These are phyloP conservation scores for Metarhizium rileyi DNA, from an alignment of 2,329 filamentous ascomycete species.

Conservation along the genomic window DNA sequence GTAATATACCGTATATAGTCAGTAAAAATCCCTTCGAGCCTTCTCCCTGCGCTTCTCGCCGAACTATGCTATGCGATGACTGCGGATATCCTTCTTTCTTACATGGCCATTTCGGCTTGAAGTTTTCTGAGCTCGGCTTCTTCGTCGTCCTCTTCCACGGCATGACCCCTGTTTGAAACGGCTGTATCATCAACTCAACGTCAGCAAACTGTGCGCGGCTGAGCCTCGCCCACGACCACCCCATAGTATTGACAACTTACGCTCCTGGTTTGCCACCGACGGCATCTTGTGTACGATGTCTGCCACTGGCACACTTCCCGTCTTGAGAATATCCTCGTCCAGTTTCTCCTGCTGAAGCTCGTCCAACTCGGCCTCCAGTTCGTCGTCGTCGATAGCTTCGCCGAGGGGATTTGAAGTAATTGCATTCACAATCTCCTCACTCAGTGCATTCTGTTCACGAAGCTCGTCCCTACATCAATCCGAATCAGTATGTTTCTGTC, in stretches of 20 bases:
- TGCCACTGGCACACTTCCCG: constrained; percentile 71
- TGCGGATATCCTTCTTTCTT: constrained; percentile 13
- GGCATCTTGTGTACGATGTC: constrained; percentile 73
- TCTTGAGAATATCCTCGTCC: constrained; percentile 88
- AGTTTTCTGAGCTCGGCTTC: constrained; percentile 89
- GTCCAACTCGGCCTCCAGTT: constrained; percentile 78
- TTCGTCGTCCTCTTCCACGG: constrained; percentile 77
- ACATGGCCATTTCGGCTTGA: constrained; percentile 97
- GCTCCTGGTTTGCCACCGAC: constrained; percentile 60
- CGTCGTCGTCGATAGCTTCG: constrained; percentile 71
- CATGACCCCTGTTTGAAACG: constrained; percentile 27
- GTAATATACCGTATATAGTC: not conserved
- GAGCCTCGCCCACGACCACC: not conserved
- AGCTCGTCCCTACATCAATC: constrained; percentile 62
- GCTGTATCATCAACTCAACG: constrained; percentile 15
- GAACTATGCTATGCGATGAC: constrained; percentile 8
- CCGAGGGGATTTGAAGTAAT: constrained; percentile 63
- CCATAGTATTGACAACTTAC: constrained; percentile 43
- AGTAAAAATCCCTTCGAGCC: not conserved
- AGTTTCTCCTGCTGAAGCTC: constrained; percentile 83
- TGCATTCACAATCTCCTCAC: constrained; percentile 82
- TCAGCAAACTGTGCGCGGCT: constrained; percentile 6
- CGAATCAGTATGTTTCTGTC: not conserved
- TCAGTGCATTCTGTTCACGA: constrained; percentile 84
- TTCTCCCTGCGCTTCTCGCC: constrained; percentile 2